Evolutionary conservation across 768 basidiomycete genomes (phyloP).

Genomic region (Gautieria morchelliformis): DNA sequence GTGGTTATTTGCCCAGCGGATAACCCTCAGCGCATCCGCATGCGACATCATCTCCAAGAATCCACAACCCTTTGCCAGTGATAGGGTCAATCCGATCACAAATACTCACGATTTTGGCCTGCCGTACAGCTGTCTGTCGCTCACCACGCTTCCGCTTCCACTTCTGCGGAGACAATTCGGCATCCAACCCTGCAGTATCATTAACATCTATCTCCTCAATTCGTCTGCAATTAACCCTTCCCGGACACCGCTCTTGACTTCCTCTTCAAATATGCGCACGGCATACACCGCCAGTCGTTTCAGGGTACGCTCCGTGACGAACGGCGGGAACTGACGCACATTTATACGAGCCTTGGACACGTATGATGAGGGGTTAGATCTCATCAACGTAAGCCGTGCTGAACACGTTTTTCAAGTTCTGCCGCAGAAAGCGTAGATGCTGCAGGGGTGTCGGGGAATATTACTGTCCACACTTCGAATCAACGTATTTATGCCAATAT

Average conservation of each 20-base stretch:
- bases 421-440: slow-evolving; percentile 58
- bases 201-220: slow-evolving; percentile 27
- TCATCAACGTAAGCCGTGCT: slow-evolving; percentile 69
- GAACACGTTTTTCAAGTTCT: slow-evolving; percentile 79
- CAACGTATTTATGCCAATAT: background rate
- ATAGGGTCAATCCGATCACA: slow-evolving; percentile 81
- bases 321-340: slow-evolving; percentile 85
- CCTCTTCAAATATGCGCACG: slow-evolving; percentile 65
- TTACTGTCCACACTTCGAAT: slow-evolving; percentile 41
- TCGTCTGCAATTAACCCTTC: slow-evolving; percentile 66
- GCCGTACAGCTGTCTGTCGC: slow-evolving; percentile 53
- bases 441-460: slow-evolving; percentile 79
- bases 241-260: slow-evolving; percentile 56
- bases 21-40: slow-evolving; percentile 79
- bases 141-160: slow-evolving; percentile 22
- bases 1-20: slow-evolving; percentile 95
- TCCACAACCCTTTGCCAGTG: slow-evolving; percentile 89
- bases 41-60: slow-evolving; percentile 88
- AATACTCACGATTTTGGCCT: slow-evolving; percentile 88
- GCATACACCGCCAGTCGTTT: slow-evolving; percentile 83
- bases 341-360: slow-evolving; percentile 92
- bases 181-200: slow-evolving; percentile 15
- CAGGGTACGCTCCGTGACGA: slow-evolving; percentile 81
- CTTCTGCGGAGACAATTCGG: slow-evolving; percentile 26
- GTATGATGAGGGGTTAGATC: slow-evolving; percentile 87